Evolutionary conservation across 495 filamentous ascomycete species (phyloP).

Genomic region (Trichoderma asperelloides): DNA sequence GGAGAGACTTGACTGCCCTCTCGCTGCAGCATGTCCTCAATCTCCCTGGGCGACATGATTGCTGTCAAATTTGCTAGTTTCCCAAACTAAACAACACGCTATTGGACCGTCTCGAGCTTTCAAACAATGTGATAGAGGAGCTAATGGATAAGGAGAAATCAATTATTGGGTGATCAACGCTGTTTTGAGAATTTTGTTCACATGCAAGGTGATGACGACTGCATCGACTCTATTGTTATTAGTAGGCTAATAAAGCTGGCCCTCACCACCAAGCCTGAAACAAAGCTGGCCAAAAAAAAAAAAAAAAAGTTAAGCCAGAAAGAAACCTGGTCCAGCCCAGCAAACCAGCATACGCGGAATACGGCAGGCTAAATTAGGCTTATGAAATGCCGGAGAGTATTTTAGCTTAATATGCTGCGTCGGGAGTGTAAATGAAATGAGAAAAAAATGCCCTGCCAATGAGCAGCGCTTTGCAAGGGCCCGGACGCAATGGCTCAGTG

Average conservation of each 20-base stretch:
- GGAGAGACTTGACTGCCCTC: conserved; percentile 8
- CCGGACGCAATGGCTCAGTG: neutral
- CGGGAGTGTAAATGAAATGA: neutral
- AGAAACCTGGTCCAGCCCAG: neutral
- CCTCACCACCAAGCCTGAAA: neutral
- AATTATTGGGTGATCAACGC: neutral
- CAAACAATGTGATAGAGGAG: neutral
- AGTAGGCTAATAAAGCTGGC: neutral
- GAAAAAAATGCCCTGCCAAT: neutral
- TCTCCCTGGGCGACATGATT: conserved; percentile 2
- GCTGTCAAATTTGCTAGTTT: neutral
- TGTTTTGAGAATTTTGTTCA: neutral
- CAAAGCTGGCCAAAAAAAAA: neutral
- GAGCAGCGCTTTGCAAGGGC: neutral
- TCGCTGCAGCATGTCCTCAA: neutral
- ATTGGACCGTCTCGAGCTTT: neutral
- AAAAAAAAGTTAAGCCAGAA: too few relatives aligned
- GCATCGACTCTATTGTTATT: neutral
- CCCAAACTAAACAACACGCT: neutral
- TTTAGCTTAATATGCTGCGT: neutral
- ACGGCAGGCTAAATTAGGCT: neutral
- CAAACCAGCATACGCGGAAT: neutral
- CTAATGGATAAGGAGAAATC: neutral
- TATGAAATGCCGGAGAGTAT: neutral
- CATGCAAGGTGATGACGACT: neutral